phyloP scores from a whole-genome alignment of 306 rosid species.

The cucumber (Cucumis sativus) region DNA sequence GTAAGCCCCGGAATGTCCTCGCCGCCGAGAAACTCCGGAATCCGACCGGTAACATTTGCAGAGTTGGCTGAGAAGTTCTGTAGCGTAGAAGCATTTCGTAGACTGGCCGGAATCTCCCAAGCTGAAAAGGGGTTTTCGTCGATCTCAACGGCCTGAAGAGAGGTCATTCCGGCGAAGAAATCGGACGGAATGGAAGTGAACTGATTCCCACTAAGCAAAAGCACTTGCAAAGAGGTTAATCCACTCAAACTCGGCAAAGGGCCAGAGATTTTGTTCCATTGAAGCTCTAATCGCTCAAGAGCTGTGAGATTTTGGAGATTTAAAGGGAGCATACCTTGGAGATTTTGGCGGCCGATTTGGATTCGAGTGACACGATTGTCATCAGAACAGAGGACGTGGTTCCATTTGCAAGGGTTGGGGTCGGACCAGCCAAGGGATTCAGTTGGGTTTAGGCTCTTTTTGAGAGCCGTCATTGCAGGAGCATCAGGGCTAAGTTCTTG shows the following conservation, averaged over 20 bases:
- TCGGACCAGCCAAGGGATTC: constrained; percentile 48
- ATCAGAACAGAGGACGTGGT: constrained; percentile 34
- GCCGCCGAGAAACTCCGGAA: constrained; percentile 41
- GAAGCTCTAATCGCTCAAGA: constrained; percentile 59
- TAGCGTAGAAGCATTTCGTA: constrained; percentile 35
- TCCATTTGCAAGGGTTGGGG: constrained; percentile 47
- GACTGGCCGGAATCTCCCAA: constrained; percentile 53
- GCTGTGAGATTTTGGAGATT: constrained; percentile 35
- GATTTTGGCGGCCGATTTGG: constrained; percentile 23
- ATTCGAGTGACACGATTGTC: constrained; percentile 42
- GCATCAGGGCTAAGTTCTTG: constrained; percentile 36
- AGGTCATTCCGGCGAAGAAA: constrained; percentile 45
- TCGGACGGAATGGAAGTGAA: constrained; percentile 42
- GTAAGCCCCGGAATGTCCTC: constrained; percentile 38
- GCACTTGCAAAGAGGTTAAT: constrained; percentile 30
- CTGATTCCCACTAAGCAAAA: constrained; percentile 38
- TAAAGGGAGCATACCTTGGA: constrained; percentile 50
- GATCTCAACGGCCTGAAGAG: constrained; percentile 43
- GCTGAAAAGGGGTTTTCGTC: constrained; percentile 57
- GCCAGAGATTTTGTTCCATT: constrained; percentile 63
- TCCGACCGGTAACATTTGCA: constrained; percentile 44
- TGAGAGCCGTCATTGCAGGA: constrained; percentile 45
- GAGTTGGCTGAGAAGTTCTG: constrained; percentile 73
- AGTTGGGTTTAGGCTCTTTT: constrained; percentile 28
- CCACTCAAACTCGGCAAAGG: constrained; percentile 52